Evolutionary conservation across 2,329 filamentous ascomycete species (phyloP), one percentile per base, ranked within the genome.

Genomic region (Aspergillus sp.): DNA sequence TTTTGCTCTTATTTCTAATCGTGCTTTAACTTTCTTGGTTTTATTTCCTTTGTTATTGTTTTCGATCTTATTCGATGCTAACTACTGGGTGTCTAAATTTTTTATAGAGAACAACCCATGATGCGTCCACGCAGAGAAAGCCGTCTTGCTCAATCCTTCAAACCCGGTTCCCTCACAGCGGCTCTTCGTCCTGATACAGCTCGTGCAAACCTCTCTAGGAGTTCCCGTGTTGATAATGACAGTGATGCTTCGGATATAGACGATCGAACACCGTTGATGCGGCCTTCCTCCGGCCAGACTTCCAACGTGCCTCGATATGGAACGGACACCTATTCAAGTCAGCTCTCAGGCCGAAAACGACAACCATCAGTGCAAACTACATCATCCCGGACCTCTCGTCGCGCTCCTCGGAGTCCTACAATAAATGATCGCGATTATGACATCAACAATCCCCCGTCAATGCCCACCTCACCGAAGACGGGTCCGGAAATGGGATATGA

Each of bases 401-500:
- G 52, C 39, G 58, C 19, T 19, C 41, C 22, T n/a, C 20, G 50
- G 49, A 62, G 55, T 43, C 52, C 58, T 15, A 43, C 50, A 1
- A 49, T 58, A 3, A 54, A 57, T 5, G 61, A 64, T 38, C 62
- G 61, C 7, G 74, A 76, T 42, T 81, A 81, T 65, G 77, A 84
- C 70, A 75, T 84, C 53, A 84, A 84, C 62, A 84, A 84, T 52
- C 81, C 81, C 9, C 81, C 81, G 0, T 84, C 81, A 0, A 73
- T 82, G 20, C 81, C 81, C 2, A 73, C 72, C 2, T 82, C 80
- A 44, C 81, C 81, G 0, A 74, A 74, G 41, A 54, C 79, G 32
- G 76, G 78, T 4, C 66, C 74, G 2, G 73, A 77, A 4, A 70
- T 76, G 56, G 71, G 69, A 6, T 76, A 75, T 47, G 78, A 82